Evolutionary conservation across 164 flowering plant species (phyloP), one percentile per base, ranked within the genome.

Genomic region (Akebia trifoliata): DNA sequence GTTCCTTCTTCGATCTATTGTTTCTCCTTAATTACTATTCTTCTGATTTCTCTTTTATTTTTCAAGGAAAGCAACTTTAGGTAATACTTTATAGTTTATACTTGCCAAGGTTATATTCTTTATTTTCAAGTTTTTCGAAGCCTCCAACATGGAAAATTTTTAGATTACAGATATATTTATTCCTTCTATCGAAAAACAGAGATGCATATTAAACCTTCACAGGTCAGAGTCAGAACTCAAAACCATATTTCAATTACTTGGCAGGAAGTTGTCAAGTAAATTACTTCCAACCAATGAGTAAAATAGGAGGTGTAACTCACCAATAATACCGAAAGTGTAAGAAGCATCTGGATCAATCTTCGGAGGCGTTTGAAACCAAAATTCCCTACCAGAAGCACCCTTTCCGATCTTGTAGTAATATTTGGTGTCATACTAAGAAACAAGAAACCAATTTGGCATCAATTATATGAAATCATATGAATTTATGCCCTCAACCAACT

Each of bases 361-460:
- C 8, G 95, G 91, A 66, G 97, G 97, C 44, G 99, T 86, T 52
- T 76, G 77, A 73, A 94, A 94, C 91, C 85, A 90, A 74, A 94
- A 94, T 50, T 66, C 79, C 20, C 96, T 71, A 42, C 83, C 65
- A 65, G 93, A 80, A 39, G 78, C 81, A 52, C 82, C 88, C 53
- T 31, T 61, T 29, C 91, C 96, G 68, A 94, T 81, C 72, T 87
- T 80, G 76, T 94, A 94, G 69, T 78, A 81, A 74, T 90, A 94
- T 77, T 90, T 90, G 34, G 88, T 81, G 61, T 86, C 75, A 70
- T 78, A 68, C 99, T 93, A 36, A 11, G 42, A 49, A 67, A 50
- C 36, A 66, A 57, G 24, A 65, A 72, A 65, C 0, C 8, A 55
- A 39, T 24, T 15, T 36, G 20, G 48, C 24, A 40, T 71, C 25